Conservation (phyloP, 805 yeast species). For the Priceomyces castillae region DNA sequence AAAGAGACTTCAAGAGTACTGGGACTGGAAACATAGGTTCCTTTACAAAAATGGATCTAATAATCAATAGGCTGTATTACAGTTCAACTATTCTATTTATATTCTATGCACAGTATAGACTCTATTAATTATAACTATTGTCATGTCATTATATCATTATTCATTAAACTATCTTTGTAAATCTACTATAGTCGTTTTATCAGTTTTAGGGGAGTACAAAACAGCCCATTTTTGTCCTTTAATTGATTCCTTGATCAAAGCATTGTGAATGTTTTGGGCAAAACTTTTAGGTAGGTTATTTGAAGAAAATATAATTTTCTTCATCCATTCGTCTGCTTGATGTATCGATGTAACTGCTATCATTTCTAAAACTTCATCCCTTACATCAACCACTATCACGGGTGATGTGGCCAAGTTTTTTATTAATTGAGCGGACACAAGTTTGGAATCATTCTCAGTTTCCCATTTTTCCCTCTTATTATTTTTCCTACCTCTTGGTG, state of each 20-base stretch:
- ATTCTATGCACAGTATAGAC: background rate
- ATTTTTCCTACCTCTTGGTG: conserved; percentile 73
- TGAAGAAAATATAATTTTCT: conserved; percentile 73
- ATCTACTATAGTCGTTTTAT: conserved; percentile 54
- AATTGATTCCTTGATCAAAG: conserved; percentile 68
- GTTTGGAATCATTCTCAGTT: conserved; percentile 67
- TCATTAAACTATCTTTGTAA: conserved; percentile 46
- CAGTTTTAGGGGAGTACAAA: conserved; percentile 74
- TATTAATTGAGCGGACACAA: conserved; percentile 54
- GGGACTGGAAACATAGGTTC: conserved; percentile 55
- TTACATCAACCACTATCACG: conserved; percentile 70
- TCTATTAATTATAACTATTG: background rate
- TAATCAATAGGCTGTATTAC: background rate
- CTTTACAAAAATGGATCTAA: background rate
- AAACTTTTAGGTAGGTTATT: conserved; percentile 83
- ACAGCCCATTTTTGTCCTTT: conserved; percentile 76
- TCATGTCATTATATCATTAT: conserved; percentile 1
- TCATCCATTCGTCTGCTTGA: conserved; percentile 77
- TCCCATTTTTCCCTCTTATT: conserved; percentile 77
- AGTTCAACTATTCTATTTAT: background rate
- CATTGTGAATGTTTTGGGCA: conserved; percentile 67
- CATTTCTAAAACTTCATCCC: conserved; percentile 84
- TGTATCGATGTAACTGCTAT: conserved; percentile 72
- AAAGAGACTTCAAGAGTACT: conserved; percentile 61
- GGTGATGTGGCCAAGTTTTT: conserved; percentile 63